These are phyloP conservation scores for Hygrocybe punicea DNA, from an alignment of 768 basidiomycete species.

Conservation along the genomic window DNA sequence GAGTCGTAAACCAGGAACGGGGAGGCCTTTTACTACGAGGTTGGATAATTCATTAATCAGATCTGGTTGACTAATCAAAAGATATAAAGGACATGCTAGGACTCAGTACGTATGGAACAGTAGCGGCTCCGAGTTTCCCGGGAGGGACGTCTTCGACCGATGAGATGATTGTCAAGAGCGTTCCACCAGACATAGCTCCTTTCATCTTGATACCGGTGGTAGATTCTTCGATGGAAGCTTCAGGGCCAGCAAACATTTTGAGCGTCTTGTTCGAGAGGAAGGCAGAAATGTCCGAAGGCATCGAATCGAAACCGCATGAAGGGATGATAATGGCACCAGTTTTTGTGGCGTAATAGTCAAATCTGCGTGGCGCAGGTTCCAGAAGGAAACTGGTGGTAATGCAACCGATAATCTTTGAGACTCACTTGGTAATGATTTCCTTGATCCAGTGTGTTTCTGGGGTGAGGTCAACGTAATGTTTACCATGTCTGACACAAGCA, in stretches of 20 bases:
- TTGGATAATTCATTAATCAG: not conserved
- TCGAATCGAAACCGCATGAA: constrained; percentile 71
- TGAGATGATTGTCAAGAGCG: constrained; percentile 43
- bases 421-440: constrained; percentile 56
- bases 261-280: constrained; percentile 70
- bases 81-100: constrained; percentile 31
- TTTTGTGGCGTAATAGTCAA: constrained; percentile 67
- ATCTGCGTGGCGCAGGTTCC: too few relatives aligned
- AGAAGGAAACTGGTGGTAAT: too few relatives aligned
- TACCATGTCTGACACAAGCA: constrained; percentile 68
- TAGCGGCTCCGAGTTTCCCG: constrained; percentile 33
- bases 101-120: constrained; percentile 38
- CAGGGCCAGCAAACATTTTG: constrained; percentile 37
- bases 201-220: constrained; percentile 47
- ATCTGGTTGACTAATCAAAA: too few relatives aligned
- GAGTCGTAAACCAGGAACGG: not conserved
- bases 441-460: constrained; percentile 68
- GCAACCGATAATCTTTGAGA: constrained; percentile 2
- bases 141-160: constrained; percentile 38
- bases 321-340: constrained; percentile 76
- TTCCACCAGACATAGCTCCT: constrained; percentile 64
- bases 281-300: constrained; percentile 69
- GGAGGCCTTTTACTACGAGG: too few relatives aligned
- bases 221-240: constrained; percentile 47
- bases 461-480: constrained; percentile 84